These are phyloP conservation scores for Microascus cirrosus DNA, from an alignment of 2,329 filamentous ascomycete genomes.

Conservation along the genomic window DNA sequence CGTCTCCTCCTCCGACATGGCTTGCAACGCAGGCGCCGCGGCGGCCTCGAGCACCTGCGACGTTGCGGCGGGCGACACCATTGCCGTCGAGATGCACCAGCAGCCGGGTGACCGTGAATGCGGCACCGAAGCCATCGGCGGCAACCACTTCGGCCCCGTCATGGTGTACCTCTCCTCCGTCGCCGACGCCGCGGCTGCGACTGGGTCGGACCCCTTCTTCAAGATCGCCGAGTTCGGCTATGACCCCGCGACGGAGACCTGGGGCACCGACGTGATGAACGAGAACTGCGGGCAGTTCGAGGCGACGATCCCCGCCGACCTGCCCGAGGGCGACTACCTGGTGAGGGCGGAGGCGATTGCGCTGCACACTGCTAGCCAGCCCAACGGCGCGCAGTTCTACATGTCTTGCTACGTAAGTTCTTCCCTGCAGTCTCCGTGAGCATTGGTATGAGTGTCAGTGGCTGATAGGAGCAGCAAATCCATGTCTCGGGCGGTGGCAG, in stretches of 20 bases:
- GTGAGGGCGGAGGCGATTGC: conserved; percentile 42
- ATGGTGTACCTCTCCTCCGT: conserved; percentile 40
- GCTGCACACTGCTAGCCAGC: conserved; percentile 28
- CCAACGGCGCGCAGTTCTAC: conserved; percentile 25
- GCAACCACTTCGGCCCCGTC: conserved; percentile 41
- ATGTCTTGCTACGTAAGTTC: conserved; percentile 13
- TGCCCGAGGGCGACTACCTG: conserved; percentile 40
- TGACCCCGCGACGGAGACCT: conserved; percentile 30
- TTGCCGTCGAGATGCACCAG: conserved; percentile 49
- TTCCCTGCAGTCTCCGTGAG: conserved; percentile 7
- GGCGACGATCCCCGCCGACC: conserved; percentile 17
- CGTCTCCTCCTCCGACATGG: conserved; percentile 28
- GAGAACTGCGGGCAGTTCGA: conserved; percentile 27
- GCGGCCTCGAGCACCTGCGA: conserved; percentile 28
- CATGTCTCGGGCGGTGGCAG: conserved; percentile 14
- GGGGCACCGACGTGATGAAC: conserved; percentile 29
- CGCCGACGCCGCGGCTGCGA: conserved; percentile 29
- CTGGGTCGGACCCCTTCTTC: conserved; percentile 33
- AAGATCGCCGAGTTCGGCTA: conserved; percentile 33
- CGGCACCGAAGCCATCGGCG: conserved; percentile 36
- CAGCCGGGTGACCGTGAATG: conserved; percentile 34
- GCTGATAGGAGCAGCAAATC: conserved; percentile 8
- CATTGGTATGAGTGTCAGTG: not conserved
- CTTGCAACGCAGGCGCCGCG: conserved; percentile 31
- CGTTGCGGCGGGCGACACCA: conserved; percentile 26